Evolutionary conservation across 805 yeast species (phyloP), one percentile per base, ranked within the genome.

Genomic region (Diddensiella transvaalensis): DNA sequence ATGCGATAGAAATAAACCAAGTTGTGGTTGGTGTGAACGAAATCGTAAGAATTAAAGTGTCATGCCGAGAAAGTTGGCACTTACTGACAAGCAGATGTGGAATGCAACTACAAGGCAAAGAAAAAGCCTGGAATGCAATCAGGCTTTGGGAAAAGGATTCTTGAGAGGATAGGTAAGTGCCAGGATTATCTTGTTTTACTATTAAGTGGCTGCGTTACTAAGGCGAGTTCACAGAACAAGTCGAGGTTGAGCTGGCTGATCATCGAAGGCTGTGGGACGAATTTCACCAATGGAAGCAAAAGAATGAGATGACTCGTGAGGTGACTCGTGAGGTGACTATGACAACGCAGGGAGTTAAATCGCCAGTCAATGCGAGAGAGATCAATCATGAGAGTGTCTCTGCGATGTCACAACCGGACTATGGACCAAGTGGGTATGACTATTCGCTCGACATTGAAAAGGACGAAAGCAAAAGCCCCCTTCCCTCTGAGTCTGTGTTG

Each of bases 41-140:
- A 52, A 55, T 35, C 44, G 58, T 48, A 40, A 48, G 58, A 45
- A 37, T 17, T 40, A 23, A 5, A 11, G 3, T 2, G n/a, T 32
- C 38, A 21, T 30, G 10, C 11, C 6, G 15, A 26, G 10, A 41
- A 6, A 41, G 11, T 30, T 44, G 18, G 33, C 22, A 21, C n/a
- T n/a, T 15, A n/a, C n/a, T n/a, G n/a, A n/a, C n/a, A n/a, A 5
- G 15, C 15, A 56, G 60, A 44, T 10, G 39, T 51, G 26, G 50
- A 45, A 21, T 59, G 62, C 38, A 48, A 50, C 29, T 58, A 59
- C 45, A 33, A 46, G 18, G 56, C 49, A 18, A 59, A 56, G 36
- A 51, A 51, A 26, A 58, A 56, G 33, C 62, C 62, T 3, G 62
- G 62, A 3, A 49, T 59, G 37, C 53, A 55, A 38, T 48, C 57